Conservation (phyloP, 2,329 filamentous ascomycete genomes). For the Boeremia lycopersici region DNA sequence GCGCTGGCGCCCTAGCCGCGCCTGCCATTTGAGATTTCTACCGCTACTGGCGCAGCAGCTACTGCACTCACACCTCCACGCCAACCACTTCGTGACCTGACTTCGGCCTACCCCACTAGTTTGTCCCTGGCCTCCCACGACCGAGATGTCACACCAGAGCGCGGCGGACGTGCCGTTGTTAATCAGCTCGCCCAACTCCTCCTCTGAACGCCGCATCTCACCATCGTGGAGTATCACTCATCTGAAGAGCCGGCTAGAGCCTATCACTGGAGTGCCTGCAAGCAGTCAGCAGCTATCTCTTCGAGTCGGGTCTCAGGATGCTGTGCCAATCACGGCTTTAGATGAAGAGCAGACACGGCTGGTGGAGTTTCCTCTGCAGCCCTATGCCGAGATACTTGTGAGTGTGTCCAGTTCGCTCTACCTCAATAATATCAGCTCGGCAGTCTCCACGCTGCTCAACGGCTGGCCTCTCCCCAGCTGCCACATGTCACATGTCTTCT, state of each 20-base stretch:
- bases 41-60: slow-evolving; percentile 15
- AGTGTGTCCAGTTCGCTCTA: slow-evolving; percentile 50
- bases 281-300: slow-evolving; percentile 76
- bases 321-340: slow-evolving; percentile 68
- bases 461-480: slow-evolving; percentile 36
- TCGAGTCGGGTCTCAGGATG: slow-evolving; percentile 67
- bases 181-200: slow-evolving; percentile 75
- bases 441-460: slow-evolving; percentile 22
- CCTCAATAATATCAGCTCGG: slow-evolving; percentile 23
- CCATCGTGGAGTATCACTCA: slow-evolving; percentile 88
- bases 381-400: slow-evolving; percentile 82
- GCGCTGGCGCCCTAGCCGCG: slow-evolving; percentile 8
- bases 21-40: slow-evolving; percentile 6
- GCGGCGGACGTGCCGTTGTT: slow-evolving; percentile 78
- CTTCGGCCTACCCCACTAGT: slow-evolving; percentile 18
- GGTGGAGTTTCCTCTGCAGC: slow-evolving; percentile 68
- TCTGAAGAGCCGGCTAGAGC: slow-evolving; percentile 86
- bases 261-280: slow-evolving; percentile 89
- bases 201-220: slow-evolving; percentile 87
- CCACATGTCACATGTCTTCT: slow-evolving; percentile 33
- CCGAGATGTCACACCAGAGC: slow-evolving; percentile 43
- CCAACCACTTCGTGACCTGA: slow-evolving; percentile 19
- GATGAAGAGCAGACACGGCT: slow-evolving; percentile 75
- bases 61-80: slow-evolving; percentile 16
- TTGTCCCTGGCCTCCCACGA: slow-evolving; percentile 10